Percentiles rank a stretch among this genome's conserved stretches.
phyloP scores from a whole-genome alignment of 805 yeast genomes.

The Clavispora carvajalis region DNA sequence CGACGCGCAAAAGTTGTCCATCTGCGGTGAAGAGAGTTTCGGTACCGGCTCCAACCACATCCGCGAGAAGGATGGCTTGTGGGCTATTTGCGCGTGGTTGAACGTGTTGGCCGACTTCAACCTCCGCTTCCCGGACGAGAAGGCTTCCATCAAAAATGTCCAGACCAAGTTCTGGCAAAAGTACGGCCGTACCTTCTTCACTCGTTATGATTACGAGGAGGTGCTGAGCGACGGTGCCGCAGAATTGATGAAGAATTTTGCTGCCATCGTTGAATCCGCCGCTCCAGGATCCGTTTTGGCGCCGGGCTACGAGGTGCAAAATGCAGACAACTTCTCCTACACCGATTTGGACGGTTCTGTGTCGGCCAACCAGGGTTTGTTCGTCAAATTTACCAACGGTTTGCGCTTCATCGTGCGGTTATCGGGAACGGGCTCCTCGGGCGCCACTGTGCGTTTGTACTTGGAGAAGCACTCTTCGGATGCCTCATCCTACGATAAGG shows the following conservation, averaged over 20 bases:
- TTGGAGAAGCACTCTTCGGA: conserved; percentile 77
- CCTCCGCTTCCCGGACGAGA: conserved; percentile 48
- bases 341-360: conserved; percentile 94
- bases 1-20: conserved; percentile 87
- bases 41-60: conserved; percentile 98
- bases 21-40: conserved; percentile 97
- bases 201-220: conserved; percentile 90
- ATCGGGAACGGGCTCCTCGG: conserved; percentile 96
- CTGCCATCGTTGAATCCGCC: conserved; percentile 23
- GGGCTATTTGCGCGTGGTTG: conserved; percentile 98
- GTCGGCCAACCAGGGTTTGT: conserved; percentile 82
- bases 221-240: conserved; percentile 72
- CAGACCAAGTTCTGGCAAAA: conserved; percentile 84
- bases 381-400: conserved; percentile 74
- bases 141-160: conserved; percentile 68
- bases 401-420: conserved; percentile 82
- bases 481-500: conserved; percentile 37
- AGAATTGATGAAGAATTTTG: conserved; percentile 50
- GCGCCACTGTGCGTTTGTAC: conserved; percentile 93
- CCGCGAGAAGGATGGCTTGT: conserved; percentile 94
- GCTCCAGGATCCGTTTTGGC: conserved; percentile 45
- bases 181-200: conserved; percentile 95
- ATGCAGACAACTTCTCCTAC: conserved; percentile 85
- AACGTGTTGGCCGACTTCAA: conserved; percentile 86
- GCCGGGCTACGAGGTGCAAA: conserved; percentile 51